Evolutionary conservation across 2,329 filamentous ascomycete species (phyloP), one percentile per base, ranked within the genome.

Genomic region (Cordyceps cateniannulata): DNA sequence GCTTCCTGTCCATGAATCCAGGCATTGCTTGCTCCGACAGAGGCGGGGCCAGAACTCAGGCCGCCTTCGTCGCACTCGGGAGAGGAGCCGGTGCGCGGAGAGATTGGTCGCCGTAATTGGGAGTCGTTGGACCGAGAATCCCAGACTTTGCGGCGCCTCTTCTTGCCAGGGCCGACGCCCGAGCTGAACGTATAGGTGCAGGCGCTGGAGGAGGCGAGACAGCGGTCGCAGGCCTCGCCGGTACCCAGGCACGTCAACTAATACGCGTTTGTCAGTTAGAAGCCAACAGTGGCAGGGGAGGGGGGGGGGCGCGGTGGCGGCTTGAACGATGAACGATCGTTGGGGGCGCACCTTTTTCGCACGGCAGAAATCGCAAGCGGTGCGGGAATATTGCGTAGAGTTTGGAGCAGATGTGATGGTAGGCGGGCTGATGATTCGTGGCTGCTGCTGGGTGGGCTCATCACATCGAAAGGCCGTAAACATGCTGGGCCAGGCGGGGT

Each of bases 141-240:
- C 48, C 8, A 45, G 38, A 53, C 24, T 38, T 47, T 60, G 32
- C 57, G 57, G 27, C 48, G 40, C 4, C 57, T 18, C 48, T 60
- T 60, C n/a, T 60, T 60, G 9, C 57, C 57, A 16, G 57, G 47
- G 6, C 57, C 57, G 16, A 60, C 29, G 10, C 57, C 48, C 5
- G 57, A 52, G 35, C 57, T 60, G 24, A 60, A 45, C 32, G 57
- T 60, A 32, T 60, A 60, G 12, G 57, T 60, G 27, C 57, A 60
- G n/a, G 35, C 12, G 20, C 38, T 47, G 2, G 35, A 52, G 9
- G 48, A 40, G 6, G 57, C 20, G 24, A 60, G 16, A 22, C 57
- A 60, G 24, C 38, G 29, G 14, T 60, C 57, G 32, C 57, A 60
- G 18, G 24, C 24, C 35, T 52, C 47, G 14, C 49, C 49, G 5